A percentile compares a stretch with the other conserved stretches of the same genome.
phyloP scores from a whole-genome alignment of 2,329 filamentous ascomycete species.

The Paecilomyces sp. region DNA sequence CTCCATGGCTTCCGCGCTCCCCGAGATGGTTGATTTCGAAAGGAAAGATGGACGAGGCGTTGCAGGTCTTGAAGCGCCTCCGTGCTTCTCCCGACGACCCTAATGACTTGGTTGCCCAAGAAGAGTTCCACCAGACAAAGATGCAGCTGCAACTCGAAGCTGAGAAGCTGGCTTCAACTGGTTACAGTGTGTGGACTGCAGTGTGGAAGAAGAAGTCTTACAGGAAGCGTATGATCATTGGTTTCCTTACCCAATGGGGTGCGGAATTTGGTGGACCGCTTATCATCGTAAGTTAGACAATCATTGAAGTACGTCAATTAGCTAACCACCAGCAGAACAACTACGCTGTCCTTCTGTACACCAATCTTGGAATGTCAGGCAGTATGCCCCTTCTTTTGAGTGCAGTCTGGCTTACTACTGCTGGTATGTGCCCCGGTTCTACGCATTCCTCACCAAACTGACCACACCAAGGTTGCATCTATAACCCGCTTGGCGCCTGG shows the following conservation, averaged over 20 bases:
- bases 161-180: constrained; percentile 31
- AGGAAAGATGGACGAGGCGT: constrained; percentile 40
- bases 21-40: constrained; percentile 46
- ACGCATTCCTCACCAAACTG: constrained; percentile 9
- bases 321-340: constrained; percentile 31
- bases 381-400: constrained; percentile 38
- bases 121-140: constrained; percentile 42
- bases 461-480: constrained; percentile 29
- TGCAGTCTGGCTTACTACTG: constrained; percentile 40
- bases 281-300: constrained; percentile 38
- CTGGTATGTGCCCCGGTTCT: constrained; percentile 25
- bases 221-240: constrained; percentile 46
- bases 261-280: constrained; percentile 48
- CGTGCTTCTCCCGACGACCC: constrained; percentile 33
- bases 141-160: constrained; percentile 40
- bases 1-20: constrained; percentile 39
- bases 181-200: constrained; percentile 38
- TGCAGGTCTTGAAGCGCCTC: constrained; percentile 34
- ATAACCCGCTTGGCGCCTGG: constrained; percentile 30
- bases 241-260: constrained; percentile 48
- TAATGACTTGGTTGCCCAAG: constrained; percentile 35
- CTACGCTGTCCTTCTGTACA: constrained; percentile 40
- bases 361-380: constrained; percentile 35
- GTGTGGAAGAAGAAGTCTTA: constrained; percentile 43
- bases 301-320: background rate